phyloP scores from a whole-genome alignment of 257 asterid genomes.

The Schizonepeta tenuifolia region DNA sequence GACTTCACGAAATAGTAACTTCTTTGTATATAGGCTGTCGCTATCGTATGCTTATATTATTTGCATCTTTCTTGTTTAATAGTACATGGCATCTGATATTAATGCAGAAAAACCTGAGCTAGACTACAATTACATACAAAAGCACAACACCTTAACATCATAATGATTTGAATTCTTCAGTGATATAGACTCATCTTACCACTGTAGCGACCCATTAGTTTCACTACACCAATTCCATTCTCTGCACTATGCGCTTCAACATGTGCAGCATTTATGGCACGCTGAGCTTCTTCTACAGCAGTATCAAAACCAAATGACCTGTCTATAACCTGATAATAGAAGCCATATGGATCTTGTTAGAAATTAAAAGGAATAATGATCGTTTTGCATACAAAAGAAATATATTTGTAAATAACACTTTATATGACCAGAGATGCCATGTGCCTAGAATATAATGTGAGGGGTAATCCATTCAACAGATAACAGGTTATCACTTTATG shows the following conservation, averaged over 20 bases:
- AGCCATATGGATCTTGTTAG: constrained; percentile 35
- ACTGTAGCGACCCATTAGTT: constrained; percentile 93
- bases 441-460: constrained; percentile 21
- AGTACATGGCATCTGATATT: background rate
- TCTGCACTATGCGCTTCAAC: constrained; percentile 96
- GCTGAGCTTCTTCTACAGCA: constrained; percentile 97
- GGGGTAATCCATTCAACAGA: constrained; percentile 26
- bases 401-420: constrained; percentile 1
- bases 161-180: constrained; percentile 15
- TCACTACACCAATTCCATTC: constrained; percentile 91
- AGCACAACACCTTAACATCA: background rate
- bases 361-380: constrained; percentile 20
- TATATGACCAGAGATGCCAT: background rate
- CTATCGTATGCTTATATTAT: constrained; percentile 5
- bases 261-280: constrained; percentile 96
- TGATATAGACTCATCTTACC: constrained; percentile 51
- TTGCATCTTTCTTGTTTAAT: background rate
- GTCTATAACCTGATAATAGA: constrained; percentile 74
- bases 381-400: constrained; percentile 10
- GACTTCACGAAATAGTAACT: too few relatives aligned
- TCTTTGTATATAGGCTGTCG: background rate
- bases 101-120: constrained; percentile 2
- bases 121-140: constrained; percentile 5
- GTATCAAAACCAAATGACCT: constrained; percentile 92
- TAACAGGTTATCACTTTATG: background rate